These are phyloP conservation scores for Arachis stenosperma DNA, from an alignment of 306 rosid genomes.

Conservation along the genomic window DNA sequence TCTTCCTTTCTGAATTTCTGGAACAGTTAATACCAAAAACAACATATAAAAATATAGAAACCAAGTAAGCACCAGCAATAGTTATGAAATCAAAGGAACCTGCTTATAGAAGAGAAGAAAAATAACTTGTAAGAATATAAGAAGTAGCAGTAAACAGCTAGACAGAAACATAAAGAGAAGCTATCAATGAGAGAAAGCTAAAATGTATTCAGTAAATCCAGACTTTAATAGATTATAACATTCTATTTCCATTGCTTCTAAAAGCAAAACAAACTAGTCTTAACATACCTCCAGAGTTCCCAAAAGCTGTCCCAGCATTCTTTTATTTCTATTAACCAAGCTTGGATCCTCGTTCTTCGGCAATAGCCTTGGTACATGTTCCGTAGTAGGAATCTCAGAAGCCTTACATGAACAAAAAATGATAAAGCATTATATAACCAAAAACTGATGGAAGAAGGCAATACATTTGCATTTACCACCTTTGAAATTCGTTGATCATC, in stretches of 20 bases:
- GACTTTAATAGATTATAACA: too few species aligned
- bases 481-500: conserved; percentile 57
- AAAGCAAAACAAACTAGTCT: too few species aligned
- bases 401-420: conserved; percentile 51
- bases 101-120: neutral
- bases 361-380: conserved; percentile 80
- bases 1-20: too few species aligned
- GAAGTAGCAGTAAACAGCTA: neutral
- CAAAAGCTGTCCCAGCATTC: conserved; percentile 91
- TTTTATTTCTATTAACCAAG: conserved; percentile 85
- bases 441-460: conserved; percentile 26
- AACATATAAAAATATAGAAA: too few species aligned
- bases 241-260: too few species aligned
- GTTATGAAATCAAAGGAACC: neutral
- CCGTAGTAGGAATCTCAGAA: conserved; percentile 61
- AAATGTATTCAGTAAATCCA: neutral
- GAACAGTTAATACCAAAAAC: too few species aligned
- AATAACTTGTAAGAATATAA: neutral
- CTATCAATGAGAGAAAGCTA: too few species aligned
- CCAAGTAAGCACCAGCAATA: too few species aligned
- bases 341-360: conserved; percentile 93
- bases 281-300: too few species aligned
- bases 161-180: neutral
- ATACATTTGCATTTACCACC: conserved; percentile 48
- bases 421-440: conserved; percentile 11